phyloP scores from a whole-genome alignment of 2,329 filamentous ascomycete species.

The Aspergillus hiratsukae region DNA sequence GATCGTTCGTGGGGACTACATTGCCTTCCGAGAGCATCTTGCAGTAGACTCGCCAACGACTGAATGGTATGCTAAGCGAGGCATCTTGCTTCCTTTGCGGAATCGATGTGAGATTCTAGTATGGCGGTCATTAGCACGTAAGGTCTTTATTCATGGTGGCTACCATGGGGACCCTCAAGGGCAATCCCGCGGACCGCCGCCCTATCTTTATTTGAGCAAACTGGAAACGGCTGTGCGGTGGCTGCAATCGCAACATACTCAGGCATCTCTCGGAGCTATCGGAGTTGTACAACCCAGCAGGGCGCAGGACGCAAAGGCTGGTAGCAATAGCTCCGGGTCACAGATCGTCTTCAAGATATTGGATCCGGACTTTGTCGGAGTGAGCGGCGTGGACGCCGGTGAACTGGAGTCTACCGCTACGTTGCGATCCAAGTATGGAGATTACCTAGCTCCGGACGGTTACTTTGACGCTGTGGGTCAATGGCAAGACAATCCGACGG shows the following conservation, averaged over 20 bases:
- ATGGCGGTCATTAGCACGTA: constrained; percentile 76
- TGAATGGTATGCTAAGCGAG: constrained; percentile 70
- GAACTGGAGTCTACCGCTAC: constrained; percentile 8
- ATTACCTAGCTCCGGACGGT: constrained; percentile 31
- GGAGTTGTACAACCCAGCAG: neutral
- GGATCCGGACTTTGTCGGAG: constrained; percentile 31
- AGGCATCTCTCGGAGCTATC: constrained; percentile 5
- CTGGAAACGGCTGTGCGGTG: constrained; percentile 61
- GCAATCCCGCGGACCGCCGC: constrained; percentile 52
- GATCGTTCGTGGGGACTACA: constrained; percentile 69
- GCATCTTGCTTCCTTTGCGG: constrained; percentile 69
- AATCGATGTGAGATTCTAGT: constrained; percentile 76
- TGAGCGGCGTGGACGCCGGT: constrained; percentile 11
- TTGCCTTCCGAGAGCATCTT: constrained; percentile 67
- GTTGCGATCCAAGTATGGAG: constrained; percentile 27
- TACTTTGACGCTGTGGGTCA: constrained; percentile 32
- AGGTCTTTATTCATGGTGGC: constrained; percentile 73
- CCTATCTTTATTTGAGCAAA: constrained; percentile 69
- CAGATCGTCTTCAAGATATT: constrained; percentile 26
- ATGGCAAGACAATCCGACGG: constrained; percentile 21
- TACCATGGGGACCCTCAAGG: constrained; percentile 52
- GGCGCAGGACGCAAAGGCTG: constrained; percentile 7
- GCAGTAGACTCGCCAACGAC: constrained; percentile 51
- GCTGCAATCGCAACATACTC: constrained; percentile 48
- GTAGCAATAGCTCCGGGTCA: constrained; percentile 18